Evolutionary conservation across 2,329 filamentous ascomycete genomes (phyloP).

Genomic region (Plenodomus biglobosus): DNA sequence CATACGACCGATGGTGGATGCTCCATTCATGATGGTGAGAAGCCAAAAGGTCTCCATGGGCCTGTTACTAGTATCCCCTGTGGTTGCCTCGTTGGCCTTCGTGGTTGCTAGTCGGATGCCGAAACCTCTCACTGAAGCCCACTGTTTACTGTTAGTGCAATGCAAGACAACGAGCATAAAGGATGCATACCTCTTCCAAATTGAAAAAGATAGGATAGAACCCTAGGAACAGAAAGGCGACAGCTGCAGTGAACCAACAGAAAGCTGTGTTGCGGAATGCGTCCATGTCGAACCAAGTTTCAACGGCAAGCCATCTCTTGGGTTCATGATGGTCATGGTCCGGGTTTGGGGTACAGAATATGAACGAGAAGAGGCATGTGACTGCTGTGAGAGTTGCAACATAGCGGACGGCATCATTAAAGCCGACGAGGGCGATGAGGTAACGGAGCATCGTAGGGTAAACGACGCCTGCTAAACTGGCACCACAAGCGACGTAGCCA

Average conservation of each 20-base stretch:
- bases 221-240: slow-evolving; percentile 54
- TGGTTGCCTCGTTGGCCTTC: slow-evolving; percentile 16
- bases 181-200: slow-evolving; percentile 49
- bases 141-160: slow-evolving; percentile 34
- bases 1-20: slow-evolving; percentile 51
- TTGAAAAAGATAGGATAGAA: slow-evolving; percentile 58
- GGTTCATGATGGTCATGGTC: slow-evolving; percentile 43
- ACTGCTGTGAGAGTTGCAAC: slow-evolving; percentile 47
- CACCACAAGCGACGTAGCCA: slow-evolving; percentile 55
- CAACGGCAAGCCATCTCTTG: slow-evolving; percentile 42
- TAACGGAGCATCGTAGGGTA: slow-evolving; percentile 53
- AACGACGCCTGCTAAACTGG: slow-evolving; percentile 50
- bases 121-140: slow-evolving; percentile 49
- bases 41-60: slow-evolving; percentile 53
- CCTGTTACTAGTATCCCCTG: slow-evolving; percentile 20
- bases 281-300: slow-evolving; percentile 49
- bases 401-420: slow-evolving; percentile 49
- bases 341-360: slow-evolving; percentile 50
- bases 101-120: slow-evolving; percentile 34
- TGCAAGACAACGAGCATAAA: neutral
- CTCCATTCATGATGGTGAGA: slow-evolving; percentile 54
- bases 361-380: slow-evolving; percentile 47
- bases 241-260: slow-evolving; percentile 48
- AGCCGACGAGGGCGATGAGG: slow-evolving; percentile 48
- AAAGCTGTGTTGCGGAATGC: slow-evolving; percentile 50